Base-by-base conservation (phyloP, 2,329 filamentous ascomycete genomes). In the Colletotrichum nymphaeae region DNA sequence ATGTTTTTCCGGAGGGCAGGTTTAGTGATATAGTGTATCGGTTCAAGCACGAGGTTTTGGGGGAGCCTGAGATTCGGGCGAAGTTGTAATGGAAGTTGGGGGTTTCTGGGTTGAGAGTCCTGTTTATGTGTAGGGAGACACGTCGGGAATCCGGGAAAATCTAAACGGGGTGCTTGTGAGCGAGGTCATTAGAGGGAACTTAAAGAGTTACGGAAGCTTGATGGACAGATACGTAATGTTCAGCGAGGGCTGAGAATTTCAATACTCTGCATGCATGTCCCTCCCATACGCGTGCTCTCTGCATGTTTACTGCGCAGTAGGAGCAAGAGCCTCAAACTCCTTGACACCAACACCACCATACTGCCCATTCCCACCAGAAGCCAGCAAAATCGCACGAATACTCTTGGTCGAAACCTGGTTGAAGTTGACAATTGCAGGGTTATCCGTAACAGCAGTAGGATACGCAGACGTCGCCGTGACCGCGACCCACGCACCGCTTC, bases 341-440 rank as follows among this genome's bases (percentile, higher is more conserved):
- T 65, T 65, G 16, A 65, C 60, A 0, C 67, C 67, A 26, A 65
- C 67, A 1, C 67, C 67, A 12, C 60, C 67, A 30, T 49, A 65
- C 22, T 58, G 60, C 0, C 67, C 60, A 53, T 59, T 59, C 3
- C 67, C 22, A 3, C 78, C 79, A 1, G 77, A 80, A 2, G 77
- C 79, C 14, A 69, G 74, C 57, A 80, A 52, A 16, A 76, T 49
- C 2, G 75, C 77, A 35, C 77, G 69, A 3, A 79, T 35, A 7
- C 72, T 49, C 24, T 75, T 80, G 1, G 80, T 81, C 5, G 75
- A 69, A 6, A 79, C 49, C 5, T 75, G 76, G 2, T 73, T 46
- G 22, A 82, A 81, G 35, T 69, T 71, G 4, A 80, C 77, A 69
- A 80, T 78, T 0, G 69, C 62, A 9, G 80, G 79, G 2, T 72